Evolutionary conservation across 768 basidiomycete genomes (phyloP).

Genomic region (Russula brevipes): DNA sequence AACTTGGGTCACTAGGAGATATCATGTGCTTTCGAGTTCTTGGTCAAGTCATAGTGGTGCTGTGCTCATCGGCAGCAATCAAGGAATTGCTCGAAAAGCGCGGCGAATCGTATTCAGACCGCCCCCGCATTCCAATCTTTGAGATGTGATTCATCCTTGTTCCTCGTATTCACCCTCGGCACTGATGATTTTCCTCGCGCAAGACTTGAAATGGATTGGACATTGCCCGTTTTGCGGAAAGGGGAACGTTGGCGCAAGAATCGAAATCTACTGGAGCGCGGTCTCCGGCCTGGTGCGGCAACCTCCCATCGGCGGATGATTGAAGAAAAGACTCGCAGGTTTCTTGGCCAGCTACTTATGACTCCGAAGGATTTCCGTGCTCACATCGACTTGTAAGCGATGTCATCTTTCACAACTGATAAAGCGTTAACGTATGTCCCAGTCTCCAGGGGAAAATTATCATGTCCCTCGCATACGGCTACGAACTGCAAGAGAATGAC

Average conservation of each 20-base stretch:
- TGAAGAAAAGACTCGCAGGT: not conserved
- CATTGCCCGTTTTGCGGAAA: not conserved
- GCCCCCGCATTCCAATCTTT: constrained; percentile 1
- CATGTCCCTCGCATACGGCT: constrained; percentile 11
- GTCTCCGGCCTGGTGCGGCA: not conserved
- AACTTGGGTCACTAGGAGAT: not conserved
- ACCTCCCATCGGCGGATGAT: not conserved
- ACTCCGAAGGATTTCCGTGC: not conserved
- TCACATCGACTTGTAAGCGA: not conserved
- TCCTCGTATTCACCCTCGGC: not conserved
- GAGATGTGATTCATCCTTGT: not conserved
- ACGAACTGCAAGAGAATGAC: constrained; percentile 11
- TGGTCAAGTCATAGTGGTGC: constrained; percentile 44
- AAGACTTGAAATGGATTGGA: not conserved
- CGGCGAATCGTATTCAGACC: constrained; percentile 30
- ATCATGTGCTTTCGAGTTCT: constrained; percentile 33
- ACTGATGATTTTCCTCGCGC: not conserved
- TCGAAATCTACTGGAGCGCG: constrained; percentile 2
- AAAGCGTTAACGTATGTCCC: not conserved
- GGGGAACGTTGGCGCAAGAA: not conserved
- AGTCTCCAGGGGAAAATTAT: not conserved
- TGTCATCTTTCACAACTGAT: not conserved
- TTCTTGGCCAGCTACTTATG: not conserved
- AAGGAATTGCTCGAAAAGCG: constrained; percentile 50
- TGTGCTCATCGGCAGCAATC: constrained; percentile 42